phyloP scores from a whole-genome alignment of 2,329 filamentous ascomycete species.

The Coleophoma cylindrospora region DNA sequence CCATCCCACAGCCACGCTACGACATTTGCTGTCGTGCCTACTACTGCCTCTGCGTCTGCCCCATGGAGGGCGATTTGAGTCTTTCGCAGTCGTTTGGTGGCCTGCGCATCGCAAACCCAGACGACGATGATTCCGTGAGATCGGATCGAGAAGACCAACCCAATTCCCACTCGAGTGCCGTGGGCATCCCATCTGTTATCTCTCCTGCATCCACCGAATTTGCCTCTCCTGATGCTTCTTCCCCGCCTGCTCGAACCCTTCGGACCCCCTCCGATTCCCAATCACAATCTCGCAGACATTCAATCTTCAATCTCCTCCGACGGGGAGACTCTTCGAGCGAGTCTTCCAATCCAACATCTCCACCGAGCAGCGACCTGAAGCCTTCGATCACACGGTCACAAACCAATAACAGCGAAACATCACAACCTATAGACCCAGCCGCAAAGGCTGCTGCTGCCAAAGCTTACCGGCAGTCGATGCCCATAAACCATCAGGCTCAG shows the following conservation, averaged over 20 bases:
- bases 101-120: constrained; percentile 93
- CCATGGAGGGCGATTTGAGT: constrained; percentile 89
- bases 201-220: constrained; percentile 6
- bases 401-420: constrained; percentile 25
- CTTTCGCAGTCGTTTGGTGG: constrained; percentile 90
- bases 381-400: constrained; percentile 11
- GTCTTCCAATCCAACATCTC: constrained; percentile 9
- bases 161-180: constrained; percentile 15
- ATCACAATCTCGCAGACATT: constrained; percentile 25
- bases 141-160: constrained; percentile 16
- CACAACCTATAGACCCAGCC: constrained; percentile 15
- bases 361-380: constrained; percentile 15
- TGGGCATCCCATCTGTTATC: no score
- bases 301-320: constrained; percentile 29
- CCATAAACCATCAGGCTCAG: constrained; percentile 36
- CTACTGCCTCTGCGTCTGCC: constrained; percentile 6
- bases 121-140: constrained; percentile 46
- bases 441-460: constrained; percentile 20
- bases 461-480: constrained; percentile 36
- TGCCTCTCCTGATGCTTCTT: constrained; percentile 6
- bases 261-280: constrained; percentile 21
- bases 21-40: neutral
- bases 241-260: constrained; percentile 15
- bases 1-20: neutral
- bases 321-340: constrained; percentile 19